Evolutionary conservation across 768 basidiomycete genomes (phyloP).

Genomic region (Pisolithus microcarpus): DNA sequence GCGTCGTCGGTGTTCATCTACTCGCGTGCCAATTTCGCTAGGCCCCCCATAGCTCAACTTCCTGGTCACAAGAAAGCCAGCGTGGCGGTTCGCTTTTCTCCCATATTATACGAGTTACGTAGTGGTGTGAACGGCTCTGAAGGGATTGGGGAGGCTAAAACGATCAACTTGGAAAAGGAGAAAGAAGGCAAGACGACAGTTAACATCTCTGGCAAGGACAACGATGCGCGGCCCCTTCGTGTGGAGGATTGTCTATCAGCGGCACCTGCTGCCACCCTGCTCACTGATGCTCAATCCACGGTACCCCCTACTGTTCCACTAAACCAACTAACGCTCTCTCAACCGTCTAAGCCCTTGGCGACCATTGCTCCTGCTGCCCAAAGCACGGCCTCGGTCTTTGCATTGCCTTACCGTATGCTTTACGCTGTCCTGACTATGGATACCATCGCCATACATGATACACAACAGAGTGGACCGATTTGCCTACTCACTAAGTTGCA

Average conservation of each 20-base stretch:
- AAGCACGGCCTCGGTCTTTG: conserved; percentile 64
- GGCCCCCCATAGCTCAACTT: conserved; percentile 88
- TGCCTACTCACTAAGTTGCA: conserved; percentile 91
- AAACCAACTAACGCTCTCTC: conserved; percentile 11
- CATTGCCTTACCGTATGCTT: conserved; percentile 88
- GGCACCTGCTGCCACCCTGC: not conserved
- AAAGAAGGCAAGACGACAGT: conserved; percentile 54
- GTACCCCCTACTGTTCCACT: not conserved
- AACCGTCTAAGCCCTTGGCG: conserved; percentile 15
- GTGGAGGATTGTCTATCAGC: conserved; percentile 14
- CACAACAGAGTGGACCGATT: conserved; percentile 89
- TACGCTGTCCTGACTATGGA: conserved; percentile 97
- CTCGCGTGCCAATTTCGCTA: conserved; percentile 87
- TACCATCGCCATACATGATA: conserved; percentile 90
- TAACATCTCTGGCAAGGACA: conserved; percentile 43
- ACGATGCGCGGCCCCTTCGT: conserved; percentile 7
- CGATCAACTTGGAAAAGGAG: conserved; percentile 62
- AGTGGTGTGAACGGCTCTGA: conserved; percentile 39
- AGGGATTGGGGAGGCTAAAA: conserved; percentile 36
- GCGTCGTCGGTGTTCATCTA: conserved; percentile 85
- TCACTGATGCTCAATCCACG: not conserved
- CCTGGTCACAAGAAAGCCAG: conserved; percentile 96
- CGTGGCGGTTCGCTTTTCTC: conserved; percentile 90
- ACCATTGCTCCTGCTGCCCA: conserved; percentile 37
- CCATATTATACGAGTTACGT: conserved; percentile 87